Evolutionary conservation across 495 filamentous ascomycete genomes (phyloP), one percentile per base, ranked within the genome.

Genomic region (Trichoderma gamsii): DNA sequence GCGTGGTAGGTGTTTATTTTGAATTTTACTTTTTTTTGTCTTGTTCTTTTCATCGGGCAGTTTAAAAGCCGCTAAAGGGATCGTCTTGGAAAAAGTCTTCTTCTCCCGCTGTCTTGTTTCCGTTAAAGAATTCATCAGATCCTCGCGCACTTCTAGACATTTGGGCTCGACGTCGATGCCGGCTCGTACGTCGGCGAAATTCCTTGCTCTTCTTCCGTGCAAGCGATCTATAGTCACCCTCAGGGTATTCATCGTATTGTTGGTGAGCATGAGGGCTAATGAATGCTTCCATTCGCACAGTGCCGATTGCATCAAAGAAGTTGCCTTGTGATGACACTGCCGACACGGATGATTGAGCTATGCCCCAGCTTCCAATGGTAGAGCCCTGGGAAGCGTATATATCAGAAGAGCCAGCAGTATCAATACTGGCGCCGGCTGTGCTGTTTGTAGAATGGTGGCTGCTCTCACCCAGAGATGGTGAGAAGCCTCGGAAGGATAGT

Each of bases 231-330:
- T 78, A 76, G 64, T 84, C 82, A 32, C 85, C 81, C 32, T 78
- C 77, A 41, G 78, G 78, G 51, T 79, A 77, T 25, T 83, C 82
- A 5, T 81, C 77, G 52, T 80, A 78, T 9, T 73, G 76, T 1
- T 73, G 72, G 59, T 81, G 78, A 9, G 78, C 76, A 16, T 85
- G 74, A 16, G 85, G 85, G 68, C 87, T 87, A 66, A 93, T 90
- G 74, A 99, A 99, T 0, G 95, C 95, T 76, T 98, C 95, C 95
- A 99, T 99, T 38, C 95, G 87, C 51, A 99, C 87, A 12, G 92
- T 97, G 18, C 95, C 95, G 38, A 96, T 89, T 0, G 90, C 88
- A 51, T 90, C 87, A 75, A 89, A 88, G 77, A 89, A 89, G 69
- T 89, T 88, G 66, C 70, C 80, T 25, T 76, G 72, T 77, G 77